Evolutionary conservation across 306 rosid species (phyloP).

Genomic region (Carpinus viminea): DNA sequence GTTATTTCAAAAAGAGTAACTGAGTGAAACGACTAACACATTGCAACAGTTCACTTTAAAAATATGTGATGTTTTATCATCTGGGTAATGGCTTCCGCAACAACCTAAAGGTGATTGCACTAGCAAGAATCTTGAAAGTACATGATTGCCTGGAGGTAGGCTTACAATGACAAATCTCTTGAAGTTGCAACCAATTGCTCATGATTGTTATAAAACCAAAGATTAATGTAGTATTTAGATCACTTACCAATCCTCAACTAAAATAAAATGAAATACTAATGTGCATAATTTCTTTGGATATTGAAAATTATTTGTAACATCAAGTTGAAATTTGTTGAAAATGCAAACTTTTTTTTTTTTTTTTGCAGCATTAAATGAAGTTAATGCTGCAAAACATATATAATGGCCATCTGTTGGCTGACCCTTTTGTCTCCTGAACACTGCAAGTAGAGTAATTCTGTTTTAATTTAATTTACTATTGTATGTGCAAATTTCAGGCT

Average conservation of each 20-base stretch:
- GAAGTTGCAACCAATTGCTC: neutral
- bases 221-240: neutral
- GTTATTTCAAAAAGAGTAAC: neutral
- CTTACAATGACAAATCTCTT: neutral
- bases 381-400: constrained; percentile 7
- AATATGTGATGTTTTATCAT: neutral
- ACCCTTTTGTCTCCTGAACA: neutral
- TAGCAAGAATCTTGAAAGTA: neutral
- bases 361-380: neutral
- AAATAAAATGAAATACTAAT: neutral
- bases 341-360: neutral
- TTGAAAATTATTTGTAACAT: neutral
- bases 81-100: neutral
- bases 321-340: neutral
- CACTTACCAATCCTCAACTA: neutral
- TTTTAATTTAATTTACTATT: neutral
- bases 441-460: neutral
- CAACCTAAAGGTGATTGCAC: neutral
- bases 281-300: neutral
- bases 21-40: neutral
- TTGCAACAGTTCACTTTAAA: neutral
- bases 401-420: constrained; percentile 11
- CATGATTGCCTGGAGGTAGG: neutral
- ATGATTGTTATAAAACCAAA: neutral
- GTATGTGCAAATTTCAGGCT: constrained; percentile 50